These are phyloP conservation scores for Thalassiosira mediterranea DNA, from an alignment of 352 stramenopile species.

Conservation along the genomic window DNA sequence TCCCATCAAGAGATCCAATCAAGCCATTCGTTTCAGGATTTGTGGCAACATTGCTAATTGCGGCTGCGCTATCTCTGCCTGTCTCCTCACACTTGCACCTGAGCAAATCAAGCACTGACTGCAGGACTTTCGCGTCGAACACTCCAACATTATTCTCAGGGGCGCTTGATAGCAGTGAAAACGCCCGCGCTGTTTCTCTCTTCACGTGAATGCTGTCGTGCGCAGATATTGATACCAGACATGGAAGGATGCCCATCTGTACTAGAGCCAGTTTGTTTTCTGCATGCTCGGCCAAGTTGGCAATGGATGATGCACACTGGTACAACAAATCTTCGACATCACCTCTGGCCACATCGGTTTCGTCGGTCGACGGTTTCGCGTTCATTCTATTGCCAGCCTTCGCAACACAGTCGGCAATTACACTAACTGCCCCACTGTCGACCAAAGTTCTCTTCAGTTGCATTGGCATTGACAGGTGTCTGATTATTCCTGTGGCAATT, in stretches of 20 bases:
- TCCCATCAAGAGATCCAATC: conserved; percentile 88
- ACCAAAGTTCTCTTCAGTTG: conserved; percentile 77
- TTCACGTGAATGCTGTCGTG: conserved; percentile 77
- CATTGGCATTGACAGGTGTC: conserved; percentile 89
- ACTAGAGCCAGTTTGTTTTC: conserved; percentile 90
- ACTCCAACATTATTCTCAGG: conserved; percentile 90
- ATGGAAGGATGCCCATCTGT: conserved; percentile 81
- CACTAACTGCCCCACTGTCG: conserved; percentile 68
- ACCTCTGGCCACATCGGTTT: background rate
- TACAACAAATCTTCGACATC: conserved; percentile 87
- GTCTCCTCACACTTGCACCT: conserved; percentile 77
- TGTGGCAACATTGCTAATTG: conserved; percentile 92
- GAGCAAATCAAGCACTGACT: conserved; percentile 76
- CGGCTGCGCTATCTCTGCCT: conserved; percentile 90
- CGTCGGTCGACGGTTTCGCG: too few species aligned
- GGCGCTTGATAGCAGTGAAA: conserved; percentile 91
- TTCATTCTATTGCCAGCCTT: background rate
- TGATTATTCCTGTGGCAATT: conserved; percentile 88
- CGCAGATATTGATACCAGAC: conserved; percentile 83
- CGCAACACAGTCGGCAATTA: conserved; percentile 63
- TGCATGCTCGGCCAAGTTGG: conserved; percentile 91
- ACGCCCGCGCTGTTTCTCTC: conserved; percentile 87
- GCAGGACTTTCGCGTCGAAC: conserved; percentile 84
- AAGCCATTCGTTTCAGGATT: conserved; percentile 89
- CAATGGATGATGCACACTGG: conserved; percentile 89